phyloP scores from a whole-genome alignment of 1,284 basidiomycete species.

The Puccinia triticina region DNA sequence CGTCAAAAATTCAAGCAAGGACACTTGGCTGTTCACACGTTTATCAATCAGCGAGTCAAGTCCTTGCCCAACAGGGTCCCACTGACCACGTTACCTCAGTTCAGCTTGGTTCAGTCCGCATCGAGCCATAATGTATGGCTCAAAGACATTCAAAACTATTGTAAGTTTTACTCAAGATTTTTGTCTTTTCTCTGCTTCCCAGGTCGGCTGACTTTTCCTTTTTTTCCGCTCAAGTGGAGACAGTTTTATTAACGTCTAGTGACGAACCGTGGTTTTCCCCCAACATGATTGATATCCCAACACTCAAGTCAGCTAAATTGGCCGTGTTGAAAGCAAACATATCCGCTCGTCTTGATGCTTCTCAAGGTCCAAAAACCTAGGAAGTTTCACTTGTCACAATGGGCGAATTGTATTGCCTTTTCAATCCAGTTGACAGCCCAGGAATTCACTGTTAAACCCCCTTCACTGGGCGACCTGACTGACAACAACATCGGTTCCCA shows the following conservation, averaged over 20 bases:
- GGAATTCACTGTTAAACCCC: not conserved
- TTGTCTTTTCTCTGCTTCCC: too few relatives aligned
- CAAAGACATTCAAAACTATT: conserved; percentile 15
- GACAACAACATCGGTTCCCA: not conserved
- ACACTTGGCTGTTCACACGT: too few relatives aligned
- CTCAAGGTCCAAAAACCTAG: not conserved
- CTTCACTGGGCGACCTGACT: not conserved
- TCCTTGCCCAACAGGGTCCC: not conserved
- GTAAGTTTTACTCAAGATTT: not conserved
- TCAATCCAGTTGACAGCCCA: conserved; percentile 14
- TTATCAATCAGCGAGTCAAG: too few relatives aligned
- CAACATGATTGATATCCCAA: not conserved
- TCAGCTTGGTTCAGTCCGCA: not conserved
- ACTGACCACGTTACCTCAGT: not conserved
- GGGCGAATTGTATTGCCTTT: conserved; percentile 6
- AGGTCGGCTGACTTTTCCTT: too few relatives aligned
- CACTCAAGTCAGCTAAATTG: not conserved
- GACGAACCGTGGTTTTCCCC: not conserved
- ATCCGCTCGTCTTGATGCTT: conserved; percentile 1
- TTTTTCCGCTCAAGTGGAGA: too few relatives aligned
- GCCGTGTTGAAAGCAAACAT: not conserved
- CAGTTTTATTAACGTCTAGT: too few relatives aligned
- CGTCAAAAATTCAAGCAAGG: too few relatives aligned
- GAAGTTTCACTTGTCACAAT: not conserved
- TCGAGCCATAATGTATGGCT: conserved; percentile 2